These are phyloP conservation scores for Grigorovia transvaalensis DNA, from an alignment of 805 yeast genomes.

Conservation along the genomic window DNA sequence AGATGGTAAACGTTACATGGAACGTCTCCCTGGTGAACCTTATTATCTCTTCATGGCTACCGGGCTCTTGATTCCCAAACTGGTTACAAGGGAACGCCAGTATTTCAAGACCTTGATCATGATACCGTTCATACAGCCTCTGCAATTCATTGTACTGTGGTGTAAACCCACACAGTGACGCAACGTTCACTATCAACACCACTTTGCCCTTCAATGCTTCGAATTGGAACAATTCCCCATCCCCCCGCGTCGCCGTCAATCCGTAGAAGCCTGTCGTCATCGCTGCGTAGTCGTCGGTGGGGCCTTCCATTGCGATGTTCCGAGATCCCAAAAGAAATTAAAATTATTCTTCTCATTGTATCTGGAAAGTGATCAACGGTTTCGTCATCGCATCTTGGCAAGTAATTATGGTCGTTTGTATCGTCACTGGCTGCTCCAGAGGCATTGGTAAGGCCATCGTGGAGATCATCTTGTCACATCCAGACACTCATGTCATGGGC, in stretches of 20 bases:
- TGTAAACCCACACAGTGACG: slow-evolving; percentile 75
- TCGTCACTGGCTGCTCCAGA: slow-evolving; percentile 57
- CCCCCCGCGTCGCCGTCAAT: neutral
- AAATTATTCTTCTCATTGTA: too few species aligned
- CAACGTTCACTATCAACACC: slow-evolving; percentile 78
- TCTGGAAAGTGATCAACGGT: too few species aligned
- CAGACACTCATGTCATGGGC: slow-evolving; percentile 42
- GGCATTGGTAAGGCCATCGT: slow-evolving; percentile 80
- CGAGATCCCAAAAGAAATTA: too few species aligned
- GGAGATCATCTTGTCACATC: slow-evolving; percentile 32
- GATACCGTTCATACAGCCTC: slow-evolving; percentile 51
- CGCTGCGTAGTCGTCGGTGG: neutral
- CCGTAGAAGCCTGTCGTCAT: slow-evolving; percentile 28
- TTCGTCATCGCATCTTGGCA: neutral
- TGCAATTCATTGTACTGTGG: slow-evolving; percentile 72
- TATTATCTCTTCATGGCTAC: slow-evolving; percentile 56
- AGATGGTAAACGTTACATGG: slow-evolving; percentile 84
- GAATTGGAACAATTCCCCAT: slow-evolving; percentile 51
- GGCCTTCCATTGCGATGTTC: too few species aligned
- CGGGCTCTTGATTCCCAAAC: slow-evolving; percentile 76
- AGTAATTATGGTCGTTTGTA: slow-evolving; percentile 21
- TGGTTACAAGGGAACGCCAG: slow-evolving; percentile 90
- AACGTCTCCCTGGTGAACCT: slow-evolving; percentile 66
- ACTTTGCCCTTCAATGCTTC: slow-evolving; percentile 62
- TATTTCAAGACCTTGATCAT: slow-evolving; percentile 51